Evolutionary conservation across 2,329 filamentous ascomycete genomes (phyloP), one percentile per base, ranked within the genome.

Genomic region (Cryphonectria parasitica): DNA sequence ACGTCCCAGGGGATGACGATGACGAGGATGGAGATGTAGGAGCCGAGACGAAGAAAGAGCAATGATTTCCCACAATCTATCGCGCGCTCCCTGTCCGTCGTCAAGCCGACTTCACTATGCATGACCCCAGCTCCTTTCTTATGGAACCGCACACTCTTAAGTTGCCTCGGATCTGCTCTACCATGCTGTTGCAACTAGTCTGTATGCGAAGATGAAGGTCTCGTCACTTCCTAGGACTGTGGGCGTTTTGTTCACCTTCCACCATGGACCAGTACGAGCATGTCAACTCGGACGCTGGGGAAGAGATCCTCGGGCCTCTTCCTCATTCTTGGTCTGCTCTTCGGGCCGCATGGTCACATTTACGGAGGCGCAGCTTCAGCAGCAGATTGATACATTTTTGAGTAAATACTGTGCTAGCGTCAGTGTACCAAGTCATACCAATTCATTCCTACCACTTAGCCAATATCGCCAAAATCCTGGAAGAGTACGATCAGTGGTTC

Each of bases 161-260:
- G 94, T 96, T 97, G 93, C 88, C 93, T 94, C 88, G 69, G 88
- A 89, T 83, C 80, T 85, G 85, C 86, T 88, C 84, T 83, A 87
- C 92, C 88, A 88, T 95, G 90, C 90, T 89, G 89, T 94, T 93
- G 90, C 91, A 90, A 96, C 95, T 90, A 96, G 94, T 97, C 94
- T 92, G 89, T 90, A 92, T 97, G 60, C 94, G 93, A 86, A 97
- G 86, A 97, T 87, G 71, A 82, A 76, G 77, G 80, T 83, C 81
- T 81, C 79, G 75, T 76, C 78, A 78, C 76, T 75, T 80, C 82
- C 81, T 79, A 81, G 82, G 80, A 78, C 77, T 72, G 75, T 76
- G 74, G 76, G 81, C 87, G 87, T 89, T 84, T 88, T 89, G 87
- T 76, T 74, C 68, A 71, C 71, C 71, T 74, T 75, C 72, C 74